These are phyloP conservation scores for Neurospora terricola DNA, from an alignment of 495 filamentous ascomycete species.

Conservation along the genomic window DNA sequence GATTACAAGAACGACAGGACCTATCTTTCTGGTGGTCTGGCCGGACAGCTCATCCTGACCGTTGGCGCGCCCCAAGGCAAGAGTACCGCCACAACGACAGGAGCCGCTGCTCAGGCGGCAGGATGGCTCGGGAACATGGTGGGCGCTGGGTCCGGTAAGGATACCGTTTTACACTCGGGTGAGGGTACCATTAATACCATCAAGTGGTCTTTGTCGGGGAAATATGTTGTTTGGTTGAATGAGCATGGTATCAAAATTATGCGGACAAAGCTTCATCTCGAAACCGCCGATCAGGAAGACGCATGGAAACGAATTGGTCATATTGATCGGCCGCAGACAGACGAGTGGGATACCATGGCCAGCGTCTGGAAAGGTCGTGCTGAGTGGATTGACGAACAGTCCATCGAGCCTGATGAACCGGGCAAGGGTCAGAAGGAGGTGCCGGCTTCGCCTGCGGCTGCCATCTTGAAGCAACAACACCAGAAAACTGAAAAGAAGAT, in stretches of 20 bases:
- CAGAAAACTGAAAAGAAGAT: slow-evolving; percentile 34
- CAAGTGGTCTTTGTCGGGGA: slow-evolving; percentile 84
- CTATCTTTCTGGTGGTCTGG: slow-evolving; percentile 83
- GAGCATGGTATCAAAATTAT: slow-evolving; percentile 97
- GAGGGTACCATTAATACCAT: slow-evolving; percentile 86
- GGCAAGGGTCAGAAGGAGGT: slow-evolving; percentile 26
- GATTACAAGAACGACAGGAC: slow-evolving; percentile 81
- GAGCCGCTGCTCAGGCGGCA: slow-evolving; percentile 66
- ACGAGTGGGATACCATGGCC: slow-evolving; percentile 89
- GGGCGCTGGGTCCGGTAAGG: slow-evolving; percentile 66
- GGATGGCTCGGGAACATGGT: slow-evolving; percentile 89
- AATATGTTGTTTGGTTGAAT: slow-evolving; percentile 88
- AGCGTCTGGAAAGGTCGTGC: slow-evolving; percentile 82
- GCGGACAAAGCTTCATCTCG: slow-evolving; percentile 77
- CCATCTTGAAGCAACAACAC: slow-evolving; percentile 35
- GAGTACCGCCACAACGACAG: slow-evolving; percentile 70
- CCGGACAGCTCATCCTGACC: slow-evolving; percentile 85
- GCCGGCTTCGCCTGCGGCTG: slow-evolving; percentile 32
- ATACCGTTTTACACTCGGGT: slow-evolving; percentile 81
- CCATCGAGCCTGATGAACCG: slow-evolving; percentile 50
- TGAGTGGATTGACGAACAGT: slow-evolving; percentile 84
- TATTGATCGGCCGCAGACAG: slow-evolving; percentile 68
- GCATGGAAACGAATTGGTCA: slow-evolving; percentile 97
- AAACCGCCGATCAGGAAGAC: slow-evolving; percentile 62
- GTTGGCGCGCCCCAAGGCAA: slow-evolving; percentile 66